Conservation (phyloP, 2,329 filamentous ascomycete species). For the Fusarium hainanense region DNA sequence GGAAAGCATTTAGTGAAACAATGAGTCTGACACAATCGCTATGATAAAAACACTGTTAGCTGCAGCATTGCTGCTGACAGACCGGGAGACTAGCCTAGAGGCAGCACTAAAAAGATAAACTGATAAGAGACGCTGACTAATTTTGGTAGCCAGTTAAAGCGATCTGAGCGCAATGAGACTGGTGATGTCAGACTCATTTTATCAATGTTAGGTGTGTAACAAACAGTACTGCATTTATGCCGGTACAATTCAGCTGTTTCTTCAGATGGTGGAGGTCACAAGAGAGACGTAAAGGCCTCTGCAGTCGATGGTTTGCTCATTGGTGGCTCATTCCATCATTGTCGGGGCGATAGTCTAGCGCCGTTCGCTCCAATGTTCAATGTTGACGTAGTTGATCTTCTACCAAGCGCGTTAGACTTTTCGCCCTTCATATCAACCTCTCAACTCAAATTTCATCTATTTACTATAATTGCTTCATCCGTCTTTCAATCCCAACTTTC, state of each 20-base stretch:
- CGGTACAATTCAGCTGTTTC: not conserved
- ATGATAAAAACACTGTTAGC: not conserved
- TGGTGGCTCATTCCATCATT: not conserved
- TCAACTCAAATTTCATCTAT: not conserved
- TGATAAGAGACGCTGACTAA: not conserved
- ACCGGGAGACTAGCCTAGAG: not conserved
- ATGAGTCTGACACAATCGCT: not conserved
- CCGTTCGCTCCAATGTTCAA: not conserved
- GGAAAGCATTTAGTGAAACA: not conserved
- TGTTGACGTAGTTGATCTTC: conserved; percentile 28
- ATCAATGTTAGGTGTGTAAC: not conserved
- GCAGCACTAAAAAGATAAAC: not conserved
- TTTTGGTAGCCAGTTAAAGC: not conserved
- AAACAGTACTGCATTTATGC: fast-evolving
- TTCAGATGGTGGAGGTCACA: not conserved
- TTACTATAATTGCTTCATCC: no score
- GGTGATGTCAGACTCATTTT: not conserved
- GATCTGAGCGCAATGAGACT: not conserved
- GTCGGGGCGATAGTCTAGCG: conserved; percentile 2
- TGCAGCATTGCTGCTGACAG: not conserved
- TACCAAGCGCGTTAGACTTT: not conserved
- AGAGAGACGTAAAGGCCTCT: fast-evolving
- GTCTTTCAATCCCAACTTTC: fast-evolving
- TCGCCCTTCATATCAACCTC: not conserved
- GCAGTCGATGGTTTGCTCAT: not conserved